Conservation (phyloP, 352 stramenopile species). For the Phytophthora pisi region DNA sequence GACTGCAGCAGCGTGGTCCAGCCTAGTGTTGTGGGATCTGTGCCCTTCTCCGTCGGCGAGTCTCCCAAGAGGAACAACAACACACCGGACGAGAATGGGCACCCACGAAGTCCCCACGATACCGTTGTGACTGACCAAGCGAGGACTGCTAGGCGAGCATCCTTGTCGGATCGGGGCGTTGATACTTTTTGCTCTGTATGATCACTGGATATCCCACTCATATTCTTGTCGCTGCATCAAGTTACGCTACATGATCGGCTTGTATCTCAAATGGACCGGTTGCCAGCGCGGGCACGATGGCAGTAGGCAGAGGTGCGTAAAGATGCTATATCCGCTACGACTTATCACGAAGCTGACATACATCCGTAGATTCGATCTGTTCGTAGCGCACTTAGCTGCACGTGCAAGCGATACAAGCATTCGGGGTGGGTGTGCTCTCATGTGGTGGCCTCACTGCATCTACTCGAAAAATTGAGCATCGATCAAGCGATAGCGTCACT, state of each 20-base stretch:
- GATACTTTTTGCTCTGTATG: too few relatives aligned
- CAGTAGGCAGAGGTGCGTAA: not conserved
- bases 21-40: slow-evolving; percentile 21
- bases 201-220: not conserved
- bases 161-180: too few relatives aligned
- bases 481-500: not conserved
- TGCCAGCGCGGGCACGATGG: not conserved
- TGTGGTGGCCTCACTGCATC: slow-evolving; percentile 7
- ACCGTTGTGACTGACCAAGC: too few relatives aligned
- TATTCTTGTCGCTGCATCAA: not conserved
- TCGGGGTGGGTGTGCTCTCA: slow-evolving; percentile 8
- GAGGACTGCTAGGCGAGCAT: too few relatives aligned
- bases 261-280: not conserved
- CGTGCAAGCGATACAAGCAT: slow-evolving; percentile 10
- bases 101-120: too few relatives aligned
- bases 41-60: too few relatives aligned
- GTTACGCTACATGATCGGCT: not conserved
- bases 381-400: slow-evolving; percentile 5
- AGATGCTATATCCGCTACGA: too few relatives aligned
- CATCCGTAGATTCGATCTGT: not conserved
- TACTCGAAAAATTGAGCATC: slow-evolving; percentile 11
- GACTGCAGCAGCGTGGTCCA: slow-evolving; percentile 38
- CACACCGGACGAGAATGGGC: too few relatives aligned
- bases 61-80: too few relatives aligned
- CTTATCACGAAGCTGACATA: not conserved